phyloP scores from a whole-genome alignment of 2,329 filamentous ascomycete species.

The Diplocarpon mali region DNA sequence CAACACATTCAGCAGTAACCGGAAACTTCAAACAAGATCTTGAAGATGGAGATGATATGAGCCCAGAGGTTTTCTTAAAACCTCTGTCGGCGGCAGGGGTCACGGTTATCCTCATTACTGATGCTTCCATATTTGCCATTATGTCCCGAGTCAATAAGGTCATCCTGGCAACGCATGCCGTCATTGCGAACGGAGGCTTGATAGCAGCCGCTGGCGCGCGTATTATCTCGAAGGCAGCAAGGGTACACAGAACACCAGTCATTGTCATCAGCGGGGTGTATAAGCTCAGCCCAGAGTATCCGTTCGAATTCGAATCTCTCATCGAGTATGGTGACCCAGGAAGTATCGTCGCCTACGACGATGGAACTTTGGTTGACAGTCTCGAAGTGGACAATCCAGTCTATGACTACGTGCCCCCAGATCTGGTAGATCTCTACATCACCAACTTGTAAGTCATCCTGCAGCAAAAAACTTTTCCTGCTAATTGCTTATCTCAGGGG shows the following conservation, averaged over 20 bases:
- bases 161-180: slow-evolving; percentile 75
- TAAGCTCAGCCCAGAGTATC: slow-evolving; percentile 83
- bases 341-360: slow-evolving; percentile 64
- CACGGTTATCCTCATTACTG: slow-evolving; percentile 72
- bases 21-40: slow-evolving; percentile 39
- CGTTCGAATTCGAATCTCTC: slow-evolving; percentile 68
- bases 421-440: slow-evolving; percentile 70
- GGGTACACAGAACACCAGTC: slow-evolving; percentile 71
- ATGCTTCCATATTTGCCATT: slow-evolving; percentile 79
- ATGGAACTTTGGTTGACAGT: slow-evolving; percentile 67
- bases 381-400: slow-evolving; percentile 69
- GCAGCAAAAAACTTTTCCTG: background rate
- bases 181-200: slow-evolving; percentile 79
- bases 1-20: slow-evolving; percentile 50
- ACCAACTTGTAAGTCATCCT: slow-evolving; percentile 59
- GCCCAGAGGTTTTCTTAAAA: slow-evolving; percentile 53
- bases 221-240: slow-evolving; percentile 74
- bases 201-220: slow-evolving; percentile 76
- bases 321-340: slow-evolving; percentile 81
- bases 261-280: slow-evolving; percentile 86
- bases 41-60: slow-evolving; percentile 28
- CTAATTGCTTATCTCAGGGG: slow-evolving; percentile 35
- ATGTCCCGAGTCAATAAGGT: slow-evolving; percentile 97
- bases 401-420: slow-evolving; percentile 72
- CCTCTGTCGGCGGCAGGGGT: slow-evolving; percentile 69